Evolutionary conservation across 1,284 basidiomycete genomes (phyloP), one percentile per base, ranked within the genome.

Genomic region (Cutaneotrichosporon curvatum): DNA sequence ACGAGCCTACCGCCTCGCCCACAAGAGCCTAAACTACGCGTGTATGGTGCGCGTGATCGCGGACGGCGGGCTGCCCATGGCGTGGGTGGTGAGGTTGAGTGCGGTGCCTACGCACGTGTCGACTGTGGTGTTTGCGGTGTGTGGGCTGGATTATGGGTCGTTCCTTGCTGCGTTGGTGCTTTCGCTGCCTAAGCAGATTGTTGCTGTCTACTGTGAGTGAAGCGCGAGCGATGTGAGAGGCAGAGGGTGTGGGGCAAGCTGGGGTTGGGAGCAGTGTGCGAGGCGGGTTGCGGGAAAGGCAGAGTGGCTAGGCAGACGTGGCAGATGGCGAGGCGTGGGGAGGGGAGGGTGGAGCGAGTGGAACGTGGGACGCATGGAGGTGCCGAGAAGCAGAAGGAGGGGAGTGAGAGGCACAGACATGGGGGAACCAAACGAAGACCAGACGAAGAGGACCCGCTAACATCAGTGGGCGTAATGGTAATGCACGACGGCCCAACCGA

Each of bases 401-500:
- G 28, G 28, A 14, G 14, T 30, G 28, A 14, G 28, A 30, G 14
- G 28, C n/a, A n/a, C n/a, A n/a, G n/a, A n/a, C n/a, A n/a, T n/a
- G n/a, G n/a, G n/a, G n/a, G n/a, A n/a, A n/a, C n/a, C n/a, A n/a
- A n/a, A n/a, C n/a, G n/a, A n/a, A n/a, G n/a, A n/a, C n/a, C n/a
- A n/a, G n/a, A n/a, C n/a, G n/a, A n/a, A n/a, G n/a, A n/a, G n/a
- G n/a, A n/a, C n/a, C n/a, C n/a, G 50, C 53, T 43, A 4, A 47
- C 36, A 39, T 48, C 30, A 79, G 85, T 56, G 81, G 25, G 25
- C 25, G 25, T 28, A 12, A 79, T 53, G 76, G 82, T 51, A 62
- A 74, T 25, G 81, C 85, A 4, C 69, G 85, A 34, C 78, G 61
- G 8, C 4, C 19, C 41, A 16, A 21, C 38, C 7, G 51, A 57